Percentiles rank a stretch among this genome's conserved stretches.
These are phyloP conservation scores for Spirogloea muscicola DNA, from an alignment of 139 green algal species.

Conservation along the genomic window DNA sequence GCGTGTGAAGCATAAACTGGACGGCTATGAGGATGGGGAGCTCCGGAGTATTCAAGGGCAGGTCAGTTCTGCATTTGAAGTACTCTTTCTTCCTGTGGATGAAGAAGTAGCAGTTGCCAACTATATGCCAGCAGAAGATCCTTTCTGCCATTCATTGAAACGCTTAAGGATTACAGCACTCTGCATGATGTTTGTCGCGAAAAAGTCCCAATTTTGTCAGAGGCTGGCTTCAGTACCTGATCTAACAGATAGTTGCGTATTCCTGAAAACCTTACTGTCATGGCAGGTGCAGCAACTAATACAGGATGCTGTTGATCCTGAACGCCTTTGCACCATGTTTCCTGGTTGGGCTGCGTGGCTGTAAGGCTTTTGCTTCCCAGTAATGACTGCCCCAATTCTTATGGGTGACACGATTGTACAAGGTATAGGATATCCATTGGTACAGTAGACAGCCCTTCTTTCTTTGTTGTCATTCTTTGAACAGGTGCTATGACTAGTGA, in stretches of 20 bases:
- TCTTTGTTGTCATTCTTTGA: too few relatives aligned
- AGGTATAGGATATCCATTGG: too few relatives aligned
- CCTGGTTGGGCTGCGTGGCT: conserved; percentile 80
- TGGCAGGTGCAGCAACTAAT: conserved; percentile 71
- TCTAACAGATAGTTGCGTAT: too few relatives aligned
- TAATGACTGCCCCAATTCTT: too few relatives aligned
- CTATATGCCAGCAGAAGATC: not conserved
- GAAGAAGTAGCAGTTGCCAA: not conserved
- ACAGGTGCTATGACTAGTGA: too few relatives aligned
- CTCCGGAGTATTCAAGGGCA: conserved; percentile 66
- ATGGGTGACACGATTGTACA: too few relatives aligned
- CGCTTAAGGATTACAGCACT: not conserved
- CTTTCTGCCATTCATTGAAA: not conserved
- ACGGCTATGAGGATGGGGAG: conserved; percentile 69
- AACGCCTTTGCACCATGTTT: conserved; percentile 80
- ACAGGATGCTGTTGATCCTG: conserved; percentile 72
- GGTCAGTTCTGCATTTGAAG: conserved; percentile 51
- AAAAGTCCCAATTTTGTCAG: not conserved
- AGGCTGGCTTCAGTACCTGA: not conserved
- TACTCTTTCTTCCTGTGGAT: not conserved
- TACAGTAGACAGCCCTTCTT: too few relatives aligned
- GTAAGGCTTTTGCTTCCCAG: not conserved
- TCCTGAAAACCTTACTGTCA: too few relatives aligned
- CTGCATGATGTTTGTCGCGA: not conserved
- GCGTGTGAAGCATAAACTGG: conserved; percentile 89